phyloP scores from a whole-genome alignment of 257 asterid species.

The Thymus quinquecostatus region DNA sequence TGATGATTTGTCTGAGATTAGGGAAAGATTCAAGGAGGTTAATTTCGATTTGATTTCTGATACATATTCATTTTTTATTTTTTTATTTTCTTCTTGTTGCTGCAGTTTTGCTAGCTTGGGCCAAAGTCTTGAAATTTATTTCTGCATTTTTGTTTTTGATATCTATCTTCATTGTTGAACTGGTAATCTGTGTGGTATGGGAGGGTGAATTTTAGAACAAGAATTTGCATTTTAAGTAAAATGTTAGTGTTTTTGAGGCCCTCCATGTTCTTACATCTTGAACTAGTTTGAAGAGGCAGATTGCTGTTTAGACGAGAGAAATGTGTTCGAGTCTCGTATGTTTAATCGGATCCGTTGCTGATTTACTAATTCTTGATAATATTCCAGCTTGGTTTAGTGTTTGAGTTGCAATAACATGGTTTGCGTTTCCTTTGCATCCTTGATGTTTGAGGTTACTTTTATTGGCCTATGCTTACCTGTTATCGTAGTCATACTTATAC shows the following conservation, averaged over 20 bases:
- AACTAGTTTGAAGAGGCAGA: not conserved
- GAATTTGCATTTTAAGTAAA: not conserved
- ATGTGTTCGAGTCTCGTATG: not conserved
- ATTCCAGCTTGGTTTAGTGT: not conserved
- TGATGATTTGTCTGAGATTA: slow-evolving; percentile 60
- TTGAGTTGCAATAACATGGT: not conserved
- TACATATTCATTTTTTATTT: not conserved
- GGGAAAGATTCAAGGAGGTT: slow-evolving; percentile 81
- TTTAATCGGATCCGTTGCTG: not conserved
- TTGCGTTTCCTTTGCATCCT: slow-evolving; percentile 5
- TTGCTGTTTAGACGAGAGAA: not conserved
- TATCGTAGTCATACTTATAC: slow-evolving; percentile 13
- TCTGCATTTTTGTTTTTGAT: not conserved
- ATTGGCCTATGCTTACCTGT: not conserved
- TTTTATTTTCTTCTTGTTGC: not conserved
- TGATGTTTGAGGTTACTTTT: slow-evolving; percentile 8
- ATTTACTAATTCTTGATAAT: not conserved
- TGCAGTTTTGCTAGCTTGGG: not conserved
- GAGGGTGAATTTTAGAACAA: not conserved
- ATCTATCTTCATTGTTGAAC: not conserved
- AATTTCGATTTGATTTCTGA: not conserved
- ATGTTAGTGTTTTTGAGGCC: not conserved
- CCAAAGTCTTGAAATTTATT: slow-evolving; percentile 27
- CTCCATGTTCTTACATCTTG: not conserved
- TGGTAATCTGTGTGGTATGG: not conserved